A percentile compares a stretch with the other conserved stretches of the same genome.
Evolutionary conservation across 192 early-diverging fungal species (phyloP).

Genomic region (Umbelopsis vinacea): DNA sequence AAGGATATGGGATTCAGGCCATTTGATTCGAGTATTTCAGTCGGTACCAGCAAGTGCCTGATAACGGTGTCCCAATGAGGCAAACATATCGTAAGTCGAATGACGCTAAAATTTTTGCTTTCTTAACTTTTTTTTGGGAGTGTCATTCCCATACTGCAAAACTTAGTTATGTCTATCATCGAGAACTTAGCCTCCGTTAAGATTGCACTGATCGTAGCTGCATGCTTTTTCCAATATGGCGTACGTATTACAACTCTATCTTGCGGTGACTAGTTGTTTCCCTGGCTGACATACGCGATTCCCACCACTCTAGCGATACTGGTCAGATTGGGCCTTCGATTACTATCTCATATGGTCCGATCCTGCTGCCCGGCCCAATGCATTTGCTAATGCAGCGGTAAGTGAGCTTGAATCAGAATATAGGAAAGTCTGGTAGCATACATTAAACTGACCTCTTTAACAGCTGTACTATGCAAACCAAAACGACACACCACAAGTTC

Average conservation of each 20-base stretch:
- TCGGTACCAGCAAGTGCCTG: too few relatives aligned
- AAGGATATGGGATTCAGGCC: too few relatives aligned
- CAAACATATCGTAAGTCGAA: too few relatives aligned
- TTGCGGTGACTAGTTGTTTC: background rate
- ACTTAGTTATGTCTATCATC: background rate
- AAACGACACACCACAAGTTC: constrained; percentile 27
- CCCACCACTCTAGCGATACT: constrained; percentile 23
- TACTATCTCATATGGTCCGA: constrained; percentile 35
- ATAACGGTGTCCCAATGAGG: too few relatives aligned
- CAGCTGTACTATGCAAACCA: constrained; percentile 36
- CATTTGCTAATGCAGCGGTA: constrained; percentile 32
- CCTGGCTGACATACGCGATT: background rate
- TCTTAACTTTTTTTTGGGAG: too few relatives aligned
- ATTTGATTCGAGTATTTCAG: too few relatives aligned
- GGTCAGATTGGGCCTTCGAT: constrained; percentile 42
- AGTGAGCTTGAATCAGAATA: background rate
- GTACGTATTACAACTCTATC: constrained; percentile 8
- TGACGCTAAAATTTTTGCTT: too few relatives aligned
- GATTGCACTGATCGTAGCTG: constrained; percentile 32
- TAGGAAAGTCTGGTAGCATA: background rate
- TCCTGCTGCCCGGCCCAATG: constrained; percentile 31
- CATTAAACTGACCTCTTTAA: background rate
- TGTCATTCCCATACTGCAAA: background rate
- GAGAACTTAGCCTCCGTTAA: constrained; percentile 26
- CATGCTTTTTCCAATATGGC: constrained; percentile 41